Base-by-base conservation (phyloP, 1,284 basidiomycete species). In the Golubevia sp. region DNA sequence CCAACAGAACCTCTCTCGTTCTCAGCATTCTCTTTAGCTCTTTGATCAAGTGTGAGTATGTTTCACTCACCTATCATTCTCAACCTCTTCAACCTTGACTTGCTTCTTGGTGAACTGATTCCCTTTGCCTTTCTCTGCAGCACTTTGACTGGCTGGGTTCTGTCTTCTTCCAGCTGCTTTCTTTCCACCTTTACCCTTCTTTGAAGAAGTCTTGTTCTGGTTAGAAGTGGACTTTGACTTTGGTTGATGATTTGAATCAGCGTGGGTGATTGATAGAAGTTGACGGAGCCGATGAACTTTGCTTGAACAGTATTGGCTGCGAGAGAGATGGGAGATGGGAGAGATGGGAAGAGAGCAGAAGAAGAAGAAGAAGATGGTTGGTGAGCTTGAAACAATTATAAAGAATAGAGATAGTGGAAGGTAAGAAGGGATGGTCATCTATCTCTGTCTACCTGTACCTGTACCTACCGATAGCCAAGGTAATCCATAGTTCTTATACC, bases 331-430 rank as follows among this genome's bases (percentile, higher is more conserved):
- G 8, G 13, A 48, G 8, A 25, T 13, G 21, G 4, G 30, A 34
- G 11, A 3, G 30, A 34, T 34, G 4, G 30, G 30, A 34, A 11
- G 11, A 34, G 30, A 5, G 11, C 5, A 5, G 30, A 34, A 34
- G 11, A 11, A 11, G 11, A 34, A 11, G 30, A 5, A 11, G 30
- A 34, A 34, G 30, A 34, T 34, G 30, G 30, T 34, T 5, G 11
- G 30, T n/a, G n/a, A n/a, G n/a, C n/a, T n/a, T n/a, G n/a, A n/a
- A n/a, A n/a, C n/a, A n/a, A n/a, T n/a, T n/a, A n/a, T 59, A 90
- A 89, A 64, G 94, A 87, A 81, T 90, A 89, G 50, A 97, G 87
- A 26, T 92, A 92, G 91, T 71, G 54, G 56, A 79, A 64, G 25
- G 70, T n/a, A n/a, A n/a, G n/a, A n/a, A n/a, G n/a, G n/a, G n/a